These are phyloP conservation scores for Apiotrichum gamsii DNA, from an alignment of 1,284 basidiomycete species.

Conservation along the genomic window DNA sequence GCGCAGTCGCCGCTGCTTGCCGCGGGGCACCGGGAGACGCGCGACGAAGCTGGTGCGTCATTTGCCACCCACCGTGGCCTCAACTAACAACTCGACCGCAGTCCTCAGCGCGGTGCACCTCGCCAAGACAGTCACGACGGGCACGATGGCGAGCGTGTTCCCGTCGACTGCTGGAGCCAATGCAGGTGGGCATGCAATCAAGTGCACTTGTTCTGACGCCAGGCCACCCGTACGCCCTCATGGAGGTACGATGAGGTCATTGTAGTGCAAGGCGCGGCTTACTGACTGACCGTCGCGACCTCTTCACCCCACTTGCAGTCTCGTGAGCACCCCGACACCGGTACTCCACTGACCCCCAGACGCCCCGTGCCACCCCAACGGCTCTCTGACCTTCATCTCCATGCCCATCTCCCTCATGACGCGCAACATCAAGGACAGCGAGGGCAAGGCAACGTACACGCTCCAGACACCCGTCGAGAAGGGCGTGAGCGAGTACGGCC, in stretches of 20 bases:
- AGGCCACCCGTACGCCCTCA: constrained; percentile 58
- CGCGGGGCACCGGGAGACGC: constrained; percentile 20
- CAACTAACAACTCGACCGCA: neutral
- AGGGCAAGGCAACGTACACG: constrained; percentile 54
- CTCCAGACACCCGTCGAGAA: constrained; percentile 46
- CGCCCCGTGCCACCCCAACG: constrained; percentile 55
- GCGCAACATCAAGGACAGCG: constrained; percentile 54
- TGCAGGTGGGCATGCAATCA: constrained; percentile 33
- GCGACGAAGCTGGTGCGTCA: constrained; percentile 25
- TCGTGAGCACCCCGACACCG: constrained; percentile 12
- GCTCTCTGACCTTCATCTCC: constrained; percentile 58
- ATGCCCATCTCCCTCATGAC: constrained; percentile 60
- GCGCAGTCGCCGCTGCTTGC: neutral
- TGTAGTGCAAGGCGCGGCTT: too few species aligned
- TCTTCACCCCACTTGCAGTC: constrained; percentile 15
- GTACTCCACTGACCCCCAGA: constrained; percentile 16
- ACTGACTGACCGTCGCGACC: neutral
- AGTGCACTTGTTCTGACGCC: too few species aligned
- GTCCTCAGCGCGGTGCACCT: constrained; percentile 7
- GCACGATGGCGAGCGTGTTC: constrained; percentile 42
- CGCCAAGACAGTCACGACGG: constrained; percentile 22
- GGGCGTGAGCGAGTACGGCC: constrained; percentile 45
- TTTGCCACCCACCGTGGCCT: neutral
- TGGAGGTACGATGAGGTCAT: constrained; percentile 50
- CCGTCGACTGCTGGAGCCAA: constrained; percentile 20